Conservation (phyloP, 768 basidiomycete genomes). For the Boletus bicolor region DNA sequence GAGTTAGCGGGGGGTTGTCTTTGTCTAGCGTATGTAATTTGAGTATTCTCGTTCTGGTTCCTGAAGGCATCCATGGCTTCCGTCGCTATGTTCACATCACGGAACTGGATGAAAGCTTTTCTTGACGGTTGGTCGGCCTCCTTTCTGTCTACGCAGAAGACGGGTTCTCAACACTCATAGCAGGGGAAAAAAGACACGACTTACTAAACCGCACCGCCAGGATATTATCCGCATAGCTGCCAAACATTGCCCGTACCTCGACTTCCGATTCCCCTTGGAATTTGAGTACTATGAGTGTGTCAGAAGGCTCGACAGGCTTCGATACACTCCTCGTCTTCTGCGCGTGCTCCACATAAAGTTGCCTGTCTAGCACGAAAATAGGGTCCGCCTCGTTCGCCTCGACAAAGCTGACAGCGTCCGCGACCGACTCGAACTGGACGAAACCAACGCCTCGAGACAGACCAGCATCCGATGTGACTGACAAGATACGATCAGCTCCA, state of each 20-base stretch:
- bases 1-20: constrained; percentile 1
- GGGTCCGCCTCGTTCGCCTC: constrained; percentile 42
- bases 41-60: constrained; percentile 3
- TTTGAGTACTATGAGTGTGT: constrained; percentile 31
- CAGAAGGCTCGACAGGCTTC: constrained; percentile 20
- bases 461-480: constrained; percentile 34
- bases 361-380: constrained; percentile 46
- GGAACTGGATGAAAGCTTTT: constrained; percentile 55
- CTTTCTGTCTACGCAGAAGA: constrained; percentile 33
- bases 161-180: neutral
- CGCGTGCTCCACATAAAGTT: constrained; percentile 43
- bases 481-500: neutral
- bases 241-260: constrained; percentile 27
- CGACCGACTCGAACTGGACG: constrained; percentile 38
- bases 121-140: constrained; percentile 30
- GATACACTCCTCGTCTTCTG: neutral
- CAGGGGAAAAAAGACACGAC: neutral
- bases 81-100: constrained; percentile 41
- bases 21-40: constrained; percentile 20
- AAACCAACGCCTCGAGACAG: constrained; percentile 44
- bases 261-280: constrained; percentile 25
- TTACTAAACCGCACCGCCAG: constrained; percentile 32
- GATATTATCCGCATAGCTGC: constrained; percentile 10
- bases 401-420: constrained; percentile 37
- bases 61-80: constrained; percentile 45